Conservation (phyloP, 441 rosid species). For the Euphorbia corollata region DNA sequence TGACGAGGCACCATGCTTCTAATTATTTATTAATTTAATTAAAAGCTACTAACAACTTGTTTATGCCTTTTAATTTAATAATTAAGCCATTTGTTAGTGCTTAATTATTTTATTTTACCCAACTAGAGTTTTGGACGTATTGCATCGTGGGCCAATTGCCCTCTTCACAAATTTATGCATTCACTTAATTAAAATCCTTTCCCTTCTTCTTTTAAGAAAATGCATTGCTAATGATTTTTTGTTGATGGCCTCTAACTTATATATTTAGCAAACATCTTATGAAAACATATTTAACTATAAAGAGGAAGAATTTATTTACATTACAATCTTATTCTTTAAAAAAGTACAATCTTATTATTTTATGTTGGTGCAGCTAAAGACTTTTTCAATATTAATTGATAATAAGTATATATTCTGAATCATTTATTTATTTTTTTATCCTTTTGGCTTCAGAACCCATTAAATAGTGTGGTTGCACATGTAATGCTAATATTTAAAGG, state of each 20-base stretch:
- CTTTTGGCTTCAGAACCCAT: neutral
- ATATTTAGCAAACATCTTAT: too few species aligned
- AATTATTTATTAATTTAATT: neutral
- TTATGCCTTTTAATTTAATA: too few species aligned
- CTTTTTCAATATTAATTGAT: too few species aligned
- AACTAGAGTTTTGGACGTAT: conserved; percentile 9
- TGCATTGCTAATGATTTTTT: too few species aligned
- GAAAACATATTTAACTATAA: too few species aligned
- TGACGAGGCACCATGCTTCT: too few species aligned
- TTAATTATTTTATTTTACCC: conserved; percentile 1
- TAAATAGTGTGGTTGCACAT: neutral
- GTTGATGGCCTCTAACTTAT: too few species aligned
- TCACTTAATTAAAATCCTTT: neutral
- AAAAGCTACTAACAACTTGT: neutral
- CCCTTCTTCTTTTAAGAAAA: neutral
- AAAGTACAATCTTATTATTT: neutral
- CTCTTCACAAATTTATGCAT: neutral
- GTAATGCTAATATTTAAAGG: neutral
- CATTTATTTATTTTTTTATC: neutral
- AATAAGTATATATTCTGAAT: too few species aligned
- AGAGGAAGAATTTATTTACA: too few species aligned
- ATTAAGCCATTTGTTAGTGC: neutral
- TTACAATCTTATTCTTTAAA: too few species aligned
- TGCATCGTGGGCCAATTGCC: conserved; percentile 3
- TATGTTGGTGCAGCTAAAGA: neutral